A percentile compares a stretch with the other conserved stretches of the same genome.
Conservation (phyloP, 805 yeast species). For the Blastobotrys attinorum region DNA sequence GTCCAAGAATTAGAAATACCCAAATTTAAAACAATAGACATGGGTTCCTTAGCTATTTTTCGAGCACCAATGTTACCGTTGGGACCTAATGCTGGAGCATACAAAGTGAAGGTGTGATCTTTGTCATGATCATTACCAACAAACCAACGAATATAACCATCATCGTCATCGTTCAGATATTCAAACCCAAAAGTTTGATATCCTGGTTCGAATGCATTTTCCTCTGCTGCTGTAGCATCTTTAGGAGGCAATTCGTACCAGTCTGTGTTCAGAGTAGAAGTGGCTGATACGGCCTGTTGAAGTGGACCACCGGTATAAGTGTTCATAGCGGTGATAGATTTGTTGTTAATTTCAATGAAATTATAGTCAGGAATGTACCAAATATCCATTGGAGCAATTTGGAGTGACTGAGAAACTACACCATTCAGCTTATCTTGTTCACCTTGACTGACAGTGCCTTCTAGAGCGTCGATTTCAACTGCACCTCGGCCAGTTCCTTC, state of each 20-base stretch:
- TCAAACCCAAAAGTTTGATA: constrained; percentile 77
- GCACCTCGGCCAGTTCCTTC: constrained; percentile 88
- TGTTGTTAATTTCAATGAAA: constrained; percentile 65
- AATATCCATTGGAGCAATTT: constrained; percentile 87
- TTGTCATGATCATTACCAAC: constrained; percentile 64
- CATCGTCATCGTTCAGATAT: constrained; percentile 55
- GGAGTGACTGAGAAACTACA: constrained; percentile 85
- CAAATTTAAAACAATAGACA: constrained; percentile 79
- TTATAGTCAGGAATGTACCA: constrained; percentile 92
- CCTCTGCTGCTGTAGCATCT: constrained; percentile 20
- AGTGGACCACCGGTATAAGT: constrained; percentile 86
- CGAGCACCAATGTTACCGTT: constrained; percentile 88
- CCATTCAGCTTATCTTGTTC: constrained; percentile 43
- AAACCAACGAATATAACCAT: constrained; percentile 79
- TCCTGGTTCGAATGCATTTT: constrained; percentile 39
- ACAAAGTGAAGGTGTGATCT: constrained; percentile 63
- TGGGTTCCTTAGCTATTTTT: constrained; percentile 79
- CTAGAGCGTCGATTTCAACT: constrained; percentile 89
- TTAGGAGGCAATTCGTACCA: constrained; percentile 57
- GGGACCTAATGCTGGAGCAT: constrained; percentile 72
- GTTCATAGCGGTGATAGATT: constrained; percentile 68
- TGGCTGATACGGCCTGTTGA: constrained; percentile 87
- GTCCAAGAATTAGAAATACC: constrained; percentile 93
- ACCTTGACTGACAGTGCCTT: constrained; percentile 52
- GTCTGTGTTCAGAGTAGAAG: constrained; percentile 63